phyloP scores from a whole-genome alignment of 73 alveolate genomes.

The Urostyla sp. region DNA sequence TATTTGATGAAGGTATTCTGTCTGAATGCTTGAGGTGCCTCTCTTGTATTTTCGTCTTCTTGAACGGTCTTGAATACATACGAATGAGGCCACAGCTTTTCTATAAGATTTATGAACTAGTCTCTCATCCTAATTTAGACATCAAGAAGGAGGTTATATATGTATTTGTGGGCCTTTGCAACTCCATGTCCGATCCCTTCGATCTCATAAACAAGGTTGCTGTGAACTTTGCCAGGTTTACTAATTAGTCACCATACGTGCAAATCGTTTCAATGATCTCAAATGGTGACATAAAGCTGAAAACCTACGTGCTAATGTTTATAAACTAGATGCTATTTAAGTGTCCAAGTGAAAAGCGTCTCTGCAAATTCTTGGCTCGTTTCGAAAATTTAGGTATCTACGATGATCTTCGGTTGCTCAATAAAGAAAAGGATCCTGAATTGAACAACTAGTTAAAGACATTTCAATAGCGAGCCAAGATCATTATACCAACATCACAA shows the following conservation, averaged over 20 bases:
- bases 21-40: slow-evolving; percentile 12
- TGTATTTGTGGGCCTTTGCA: slow-evolving; percentile 34
- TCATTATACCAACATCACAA: slow-evolving; percentile 39
- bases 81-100: slow-evolving; percentile 52
- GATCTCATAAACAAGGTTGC: slow-evolving; percentile 59
- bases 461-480: slow-evolving; percentile 42
- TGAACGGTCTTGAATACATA: slow-evolving; percentile 49
- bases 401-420: slow-evolving; percentile 50
- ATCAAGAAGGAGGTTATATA: slow-evolving; percentile 60
- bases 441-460: slow-evolving; percentile 25
- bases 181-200: slow-evolving; percentile 59
- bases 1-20: slow-evolving; percentile 2
- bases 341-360: slow-evolving; percentile 57
- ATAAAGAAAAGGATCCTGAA: slow-evolving; percentile 39
- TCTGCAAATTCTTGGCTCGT: slow-evolving; percentile 59
- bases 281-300: slow-evolving; percentile 37
- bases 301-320: slow-evolving; percentile 24
- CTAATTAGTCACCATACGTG: slow-evolving; percentile 48
- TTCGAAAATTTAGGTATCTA: slow-evolving; percentile 65
- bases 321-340: slow-evolving; percentile 64
- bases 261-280: slow-evolving; percentile 14
- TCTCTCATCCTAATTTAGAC: neutral
- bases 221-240: slow-evolving; percentile 25
- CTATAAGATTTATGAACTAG: slow-evolving; percentile 10
- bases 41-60: slow-evolving; percentile 35